Percentiles rank a stretch among this genome's conserved stretches.
Conservation (phyloP, 257 asterid genomes). For the Petrea volubilis region DNA sequence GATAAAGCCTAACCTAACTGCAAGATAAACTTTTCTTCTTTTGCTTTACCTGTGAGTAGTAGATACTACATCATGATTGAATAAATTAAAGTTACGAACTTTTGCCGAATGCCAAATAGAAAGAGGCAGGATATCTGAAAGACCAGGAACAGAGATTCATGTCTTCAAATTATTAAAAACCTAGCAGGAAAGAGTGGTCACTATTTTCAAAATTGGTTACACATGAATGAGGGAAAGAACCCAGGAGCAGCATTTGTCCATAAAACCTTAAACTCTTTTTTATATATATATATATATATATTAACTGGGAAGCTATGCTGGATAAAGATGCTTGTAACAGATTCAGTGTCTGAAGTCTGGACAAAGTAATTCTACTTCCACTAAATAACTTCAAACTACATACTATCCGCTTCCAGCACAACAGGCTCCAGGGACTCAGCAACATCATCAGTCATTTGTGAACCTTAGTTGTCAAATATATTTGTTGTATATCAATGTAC, state of each 20-base stretch:
- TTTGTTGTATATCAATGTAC: neutral
- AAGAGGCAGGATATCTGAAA: neutral
- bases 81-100: conserved; percentile 6
- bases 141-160: conserved; percentile 8
- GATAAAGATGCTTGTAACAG: neutral
- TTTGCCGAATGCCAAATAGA: neutral
- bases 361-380: conserved; percentile 5
- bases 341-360: neutral
- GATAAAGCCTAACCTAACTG: no score
- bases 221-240: neutral
- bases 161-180: neutral
- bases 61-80: neutral
- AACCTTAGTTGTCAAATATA: neutral
- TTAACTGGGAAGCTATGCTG: neutral
- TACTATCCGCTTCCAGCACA: conserved; percentile 8
- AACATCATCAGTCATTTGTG: conserved; percentile 2
- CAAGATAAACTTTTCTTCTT: neutral
- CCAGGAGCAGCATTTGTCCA: conserved; percentile 4
- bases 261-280: conserved; percentile 8
- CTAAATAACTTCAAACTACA: conserved; percentile 6
- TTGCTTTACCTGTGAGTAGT: neutral
- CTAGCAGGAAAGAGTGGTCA: neutral
- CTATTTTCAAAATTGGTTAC: neutral
- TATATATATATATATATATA: no score
- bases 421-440: conserved; percentile 5